These are phyloP conservation scores for Scytalidium lignicola DNA, from an alignment of 2,329 filamentous ascomycete genomes.

Conservation along the genomic window DNA sequence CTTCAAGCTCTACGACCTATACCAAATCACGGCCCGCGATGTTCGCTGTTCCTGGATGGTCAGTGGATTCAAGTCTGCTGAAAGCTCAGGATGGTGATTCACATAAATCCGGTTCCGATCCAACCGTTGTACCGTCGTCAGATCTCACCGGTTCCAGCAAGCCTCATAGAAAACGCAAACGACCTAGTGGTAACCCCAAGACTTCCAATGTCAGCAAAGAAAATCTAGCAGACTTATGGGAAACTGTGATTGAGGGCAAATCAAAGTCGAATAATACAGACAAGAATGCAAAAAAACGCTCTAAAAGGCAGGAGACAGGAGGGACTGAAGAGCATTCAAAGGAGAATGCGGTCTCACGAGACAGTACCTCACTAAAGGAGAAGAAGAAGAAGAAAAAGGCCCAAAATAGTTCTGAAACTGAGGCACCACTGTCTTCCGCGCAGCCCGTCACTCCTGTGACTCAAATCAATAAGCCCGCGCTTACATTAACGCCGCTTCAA, in stretches of 20 bases:
- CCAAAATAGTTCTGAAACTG: constrained; percentile 13
- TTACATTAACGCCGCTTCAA: constrained; percentile 85
- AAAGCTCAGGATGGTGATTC: constrained; percentile 53
- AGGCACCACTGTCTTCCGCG: background rate
- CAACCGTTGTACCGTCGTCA: constrained; percentile 16
- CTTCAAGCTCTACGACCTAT: background rate
- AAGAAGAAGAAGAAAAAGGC: constrained; percentile 22
- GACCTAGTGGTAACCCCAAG: constrained; percentile 45
- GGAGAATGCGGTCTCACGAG: constrained; percentile 9
- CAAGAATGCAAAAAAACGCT: constrained; percentile 22
- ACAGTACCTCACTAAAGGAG: constrained; percentile 2
- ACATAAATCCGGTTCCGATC: constrained; percentile 11
- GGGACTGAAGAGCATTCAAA: constrained; percentile 26
- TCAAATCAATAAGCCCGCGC: constrained; percentile 29
- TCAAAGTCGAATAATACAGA: constrained; percentile 28
- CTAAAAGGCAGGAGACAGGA: constrained; percentile 22
- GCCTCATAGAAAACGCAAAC: constrained; percentile 46
- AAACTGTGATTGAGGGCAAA: constrained; percentile 70
- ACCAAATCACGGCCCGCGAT: constrained; percentile 39
- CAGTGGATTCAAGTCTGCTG: constrained; percentile 65
- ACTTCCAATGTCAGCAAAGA: constrained; percentile 54
- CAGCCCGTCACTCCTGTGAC: constrained; percentile 34
- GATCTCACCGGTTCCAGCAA: constrained; percentile 11
- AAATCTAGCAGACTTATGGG: constrained; percentile 76
- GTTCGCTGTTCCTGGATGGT: constrained; percentile 95